A percentile compares a stretch with the other conserved stretches of the same genome.
phyloP scores from a whole-genome alignment of 495 filamentous ascomycete species.

The Xylaria grammica region DNA sequence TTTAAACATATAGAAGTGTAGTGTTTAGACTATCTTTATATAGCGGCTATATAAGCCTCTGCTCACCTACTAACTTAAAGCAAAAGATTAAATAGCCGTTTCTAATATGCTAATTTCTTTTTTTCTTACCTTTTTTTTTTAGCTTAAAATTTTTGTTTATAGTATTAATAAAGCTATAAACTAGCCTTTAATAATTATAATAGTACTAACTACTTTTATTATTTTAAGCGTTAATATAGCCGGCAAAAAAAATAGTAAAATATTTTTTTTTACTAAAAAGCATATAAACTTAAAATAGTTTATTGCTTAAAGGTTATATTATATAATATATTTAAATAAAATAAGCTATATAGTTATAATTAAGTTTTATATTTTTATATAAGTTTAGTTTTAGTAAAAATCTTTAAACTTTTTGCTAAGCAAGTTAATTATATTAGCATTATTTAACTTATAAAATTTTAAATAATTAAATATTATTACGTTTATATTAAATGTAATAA shows the following conservation, averaged over 20 bases:
- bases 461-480: slow-evolving; percentile 39
- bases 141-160: too few species aligned
- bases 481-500: slow-evolving; percentile 43
- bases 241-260: slow-evolving; percentile 40
- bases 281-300: slow-evolving; percentile 46
- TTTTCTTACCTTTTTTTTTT: too few species aligned
- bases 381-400: slow-evolving; percentile 30
- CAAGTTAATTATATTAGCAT: slow-evolving; percentile 30
- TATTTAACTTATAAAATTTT: slow-evolving; percentile 26
- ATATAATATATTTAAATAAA: slow-evolving; percentile 45
- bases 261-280: slow-evolving; percentile 44
- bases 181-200: too few species aligned
- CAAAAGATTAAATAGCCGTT: too few species aligned
- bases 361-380: slow-evolving; percentile 26
- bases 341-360: slow-evolving; percentile 43
- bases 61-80: too few species aligned
- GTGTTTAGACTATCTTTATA: too few species aligned
- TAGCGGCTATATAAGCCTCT: too few species aligned
- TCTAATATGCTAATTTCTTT: too few species aligned
- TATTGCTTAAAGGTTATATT: slow-evolving; percentile 40
- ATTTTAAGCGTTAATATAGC: neutral
- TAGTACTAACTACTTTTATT: slow-evolving; percentile 43
- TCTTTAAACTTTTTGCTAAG: slow-evolving; percentile 30
- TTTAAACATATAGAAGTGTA: too few species aligned
- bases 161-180: too few species aligned